These are phyloP conservation scores for Daldinia vernicosa DNA, from an alignment of 495 filamentous ascomycete genomes.

Conservation along the genomic window DNA sequence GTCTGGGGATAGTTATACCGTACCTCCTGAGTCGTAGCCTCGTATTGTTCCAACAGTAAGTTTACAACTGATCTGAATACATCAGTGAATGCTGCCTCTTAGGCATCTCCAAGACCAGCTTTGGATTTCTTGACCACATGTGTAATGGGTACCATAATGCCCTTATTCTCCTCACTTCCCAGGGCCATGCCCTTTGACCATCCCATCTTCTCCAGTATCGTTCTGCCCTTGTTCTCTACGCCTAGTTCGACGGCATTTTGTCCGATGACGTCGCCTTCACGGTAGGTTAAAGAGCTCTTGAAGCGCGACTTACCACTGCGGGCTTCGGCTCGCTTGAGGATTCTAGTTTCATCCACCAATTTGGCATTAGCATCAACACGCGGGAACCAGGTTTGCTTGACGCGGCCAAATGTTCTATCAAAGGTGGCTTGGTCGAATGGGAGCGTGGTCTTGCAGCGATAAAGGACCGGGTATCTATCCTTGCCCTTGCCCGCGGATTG, in stretches of 20 bases:
- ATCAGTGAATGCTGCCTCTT: neutral
- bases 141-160: constrained; percentile 84
- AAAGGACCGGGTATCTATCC: constrained; percentile 78
- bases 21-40: neutral
- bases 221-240: constrained; percentile 80
- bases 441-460: constrained; percentile 72
- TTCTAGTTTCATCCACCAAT: constrained; percentile 36
- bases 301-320: constrained; percentile 30
- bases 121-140: constrained; percentile 88
- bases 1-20: neutral
- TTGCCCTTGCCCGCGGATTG: constrained; percentile 80
- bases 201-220: constrained; percentile 97
- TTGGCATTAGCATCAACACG: constrained; percentile 55
- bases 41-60: neutral
- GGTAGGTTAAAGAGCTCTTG: constrained; percentile 64
- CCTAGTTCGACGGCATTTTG: constrained; percentile 85
- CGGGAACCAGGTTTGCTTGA: constrained; percentile 59
- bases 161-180: constrained; percentile 84
- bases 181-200: constrained; percentile 90
- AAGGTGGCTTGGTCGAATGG: constrained; percentile 61
- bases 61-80: neutral
- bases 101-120: constrained; percentile 81
- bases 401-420: constrained; percentile 50
- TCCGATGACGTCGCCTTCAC: constrained; percentile 91
- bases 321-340: constrained; percentile 35